Percentiles rank a stretch among this genome's conserved stretches.
phyloP scores from a whole-genome alignment of 2,329 filamentous ascomycete genomes.

The Tolypocladium tundrense region DNA sequence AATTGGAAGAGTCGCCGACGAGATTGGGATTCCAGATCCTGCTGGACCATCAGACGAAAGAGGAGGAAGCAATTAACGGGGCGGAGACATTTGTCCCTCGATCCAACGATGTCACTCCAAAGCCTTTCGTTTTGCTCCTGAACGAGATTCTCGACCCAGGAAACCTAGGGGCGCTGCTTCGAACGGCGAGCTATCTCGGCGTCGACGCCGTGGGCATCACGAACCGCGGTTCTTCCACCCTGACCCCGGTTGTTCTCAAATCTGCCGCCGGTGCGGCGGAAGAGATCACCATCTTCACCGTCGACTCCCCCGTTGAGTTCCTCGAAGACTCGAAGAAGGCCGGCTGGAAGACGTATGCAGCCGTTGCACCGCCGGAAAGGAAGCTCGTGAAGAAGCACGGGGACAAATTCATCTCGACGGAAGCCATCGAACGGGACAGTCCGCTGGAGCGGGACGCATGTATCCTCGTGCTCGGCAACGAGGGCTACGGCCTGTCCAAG shows the following conservation, averaged over 20 bases:
- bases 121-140: slow-evolving; percentile 63
- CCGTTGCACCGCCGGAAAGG: slow-evolving; percentile 41
- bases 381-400: slow-evolving; percentile 21
- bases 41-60: slow-evolving; percentile 58
- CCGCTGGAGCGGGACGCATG: slow-evolving; percentile 54
- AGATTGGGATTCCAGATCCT: slow-evolving; percentile 46
- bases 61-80: slow-evolving; percentile 69
- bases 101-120: slow-evolving; percentile 24
- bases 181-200: slow-evolving; percentile 84
- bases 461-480: slow-evolving; percentile 73
- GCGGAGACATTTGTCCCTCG: slow-evolving; percentile 36
- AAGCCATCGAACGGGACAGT: slow-evolving; percentile 36
- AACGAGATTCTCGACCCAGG: slow-evolving; percentile 76
- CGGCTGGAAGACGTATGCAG: slow-evolving; percentile 79
- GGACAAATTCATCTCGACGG: slow-evolving; percentile 37
- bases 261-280: slow-evolving; percentile 84
- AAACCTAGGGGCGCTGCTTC: slow-evolving; percentile 82
- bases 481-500: slow-evolving; percentile 63
- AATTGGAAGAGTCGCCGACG: slow-evolving; percentile 31
- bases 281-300: slow-evolving; percentile 60
- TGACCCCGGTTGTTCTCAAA: slow-evolving; percentile 73
- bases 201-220: slow-evolving; percentile 75
- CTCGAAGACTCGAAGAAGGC: slow-evolving; percentile 54
- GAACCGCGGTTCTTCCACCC: slow-evolving; percentile 58
- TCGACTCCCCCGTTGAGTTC: slow-evolving; percentile 59